Conservation (phyloP, 805 yeast genomes). For the Wickerhamiella dianesei region DNA sequence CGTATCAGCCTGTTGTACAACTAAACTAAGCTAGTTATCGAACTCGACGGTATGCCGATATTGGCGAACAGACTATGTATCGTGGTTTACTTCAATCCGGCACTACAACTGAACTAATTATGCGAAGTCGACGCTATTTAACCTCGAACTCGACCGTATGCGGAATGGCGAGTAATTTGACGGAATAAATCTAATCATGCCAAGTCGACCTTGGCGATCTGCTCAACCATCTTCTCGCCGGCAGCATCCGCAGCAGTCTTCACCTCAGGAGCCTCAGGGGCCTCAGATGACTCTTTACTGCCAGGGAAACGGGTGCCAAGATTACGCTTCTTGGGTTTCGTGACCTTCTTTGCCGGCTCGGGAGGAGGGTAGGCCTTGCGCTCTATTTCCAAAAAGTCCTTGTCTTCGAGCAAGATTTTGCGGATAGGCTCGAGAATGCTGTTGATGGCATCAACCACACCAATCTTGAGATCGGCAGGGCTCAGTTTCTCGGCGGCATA, state of each 20-base stretch:
- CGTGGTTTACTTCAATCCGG: too few relatives aligned
- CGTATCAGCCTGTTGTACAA: too few relatives aligned
- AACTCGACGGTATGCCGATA: too few relatives aligned
- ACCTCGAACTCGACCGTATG: too few relatives aligned
- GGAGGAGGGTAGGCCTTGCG: constrained; percentile 76
- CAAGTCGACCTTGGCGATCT: background rate
- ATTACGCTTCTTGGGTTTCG: constrained; percentile 48
- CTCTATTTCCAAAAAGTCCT: constrained; percentile 64
- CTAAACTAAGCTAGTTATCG: too few relatives aligned
- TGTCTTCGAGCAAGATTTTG: constrained; percentile 43
- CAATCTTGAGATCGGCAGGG: constrained; percentile 88
- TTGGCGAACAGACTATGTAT: too few relatives aligned
- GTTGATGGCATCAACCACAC: constrained; percentile 78
- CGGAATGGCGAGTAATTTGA: too few relatives aligned
- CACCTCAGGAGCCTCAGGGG: constrained; percentile 9
- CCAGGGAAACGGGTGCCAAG: constrained; percentile 1
- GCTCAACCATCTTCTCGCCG: constrained; percentile 17
- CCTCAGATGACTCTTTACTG: constrained; percentile 4
- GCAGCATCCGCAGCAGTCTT: constrained; percentile 17
- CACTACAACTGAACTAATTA: too few relatives aligned
- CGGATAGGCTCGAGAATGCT: constrained; percentile 72
- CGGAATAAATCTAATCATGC: too few relatives aligned
- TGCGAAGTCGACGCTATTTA: too few relatives aligned
- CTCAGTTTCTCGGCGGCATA: constrained; percentile 61
- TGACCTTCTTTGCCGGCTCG: constrained; percentile 43